A percentile compares a stretch with the other conserved stretches of the same genome.
Evolutionary conservation across 1,284 basidiomycete species (phyloP).

Genomic region (Trichosporon sp.): DNA sequence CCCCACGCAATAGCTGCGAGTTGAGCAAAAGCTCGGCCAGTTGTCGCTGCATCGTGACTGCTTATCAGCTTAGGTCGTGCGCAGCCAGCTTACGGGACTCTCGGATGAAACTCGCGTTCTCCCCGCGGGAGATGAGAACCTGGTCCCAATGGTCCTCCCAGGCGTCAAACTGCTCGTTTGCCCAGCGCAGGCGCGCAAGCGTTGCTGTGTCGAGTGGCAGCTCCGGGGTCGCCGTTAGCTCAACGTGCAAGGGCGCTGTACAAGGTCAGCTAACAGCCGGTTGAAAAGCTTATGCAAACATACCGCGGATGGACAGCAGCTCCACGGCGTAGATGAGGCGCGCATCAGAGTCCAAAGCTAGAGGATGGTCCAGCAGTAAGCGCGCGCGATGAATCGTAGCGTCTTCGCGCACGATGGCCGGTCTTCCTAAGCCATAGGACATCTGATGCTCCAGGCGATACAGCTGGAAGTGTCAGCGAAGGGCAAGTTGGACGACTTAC

Average conservation of each 20-base stretch:
- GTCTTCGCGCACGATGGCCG: conserved; percentile 79
- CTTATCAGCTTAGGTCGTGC: not conserved
- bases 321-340: conserved; percentile 72
- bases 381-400: conserved; percentile 73
- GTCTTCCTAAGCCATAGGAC: conserved; percentile 80
- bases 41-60: conserved; percentile 16
- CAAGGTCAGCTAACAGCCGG: not conserved
- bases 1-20: conserved; percentile 28
- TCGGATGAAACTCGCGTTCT: conserved; percentile 15
- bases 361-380: conserved; percentile 68
- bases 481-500: conserved; percentile 8
- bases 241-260: conserved; percentile 23
- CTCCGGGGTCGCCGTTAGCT: conserved; percentile 22
- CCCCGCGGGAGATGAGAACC: conserved; percentile 12
- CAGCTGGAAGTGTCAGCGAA: conserved; percentile 40
- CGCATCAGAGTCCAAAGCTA: conserved; percentile 83
- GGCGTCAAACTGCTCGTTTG: conserved; percentile 29
- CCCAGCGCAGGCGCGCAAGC: conserved; percentile 26
- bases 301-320: conserved; percentile 20
- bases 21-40: conserved; percentile 28
- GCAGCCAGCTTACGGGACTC: conserved; percentile 17
- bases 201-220: conserved; percentile 25
- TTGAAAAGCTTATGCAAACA: not conserved
- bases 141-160: conserved; percentile 34
- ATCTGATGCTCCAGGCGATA: conserved; percentile 87